phyloP scores from a whole-genome alignment of 2,329 filamentous ascomycete species.

The Monosporascus sp. region DNA sequence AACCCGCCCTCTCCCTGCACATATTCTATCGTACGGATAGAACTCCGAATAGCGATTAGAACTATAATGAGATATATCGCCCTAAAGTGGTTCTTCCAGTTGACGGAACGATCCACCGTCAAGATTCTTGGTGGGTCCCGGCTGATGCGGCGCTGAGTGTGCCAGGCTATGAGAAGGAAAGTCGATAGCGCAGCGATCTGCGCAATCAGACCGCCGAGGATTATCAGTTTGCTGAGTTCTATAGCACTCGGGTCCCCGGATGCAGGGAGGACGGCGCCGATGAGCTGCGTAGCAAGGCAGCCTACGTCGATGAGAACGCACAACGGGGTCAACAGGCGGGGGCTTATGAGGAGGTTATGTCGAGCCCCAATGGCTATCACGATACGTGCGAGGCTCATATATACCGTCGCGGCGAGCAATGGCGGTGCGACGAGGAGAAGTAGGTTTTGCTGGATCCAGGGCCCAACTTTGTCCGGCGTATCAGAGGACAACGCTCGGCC shows the following conservation, averaged over 20 bases:
- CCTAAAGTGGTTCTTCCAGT: background rate
- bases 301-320: background rate
- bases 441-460: background rate
- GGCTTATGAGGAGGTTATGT: background rate
- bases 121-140: background rate
- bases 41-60: background rate
- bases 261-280: background rate
- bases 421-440: background rate
- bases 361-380: background rate
- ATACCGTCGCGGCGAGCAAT: background rate
- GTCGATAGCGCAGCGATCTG: background rate
- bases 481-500: background rate
- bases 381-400: background rate
- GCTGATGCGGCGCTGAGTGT: background rate
- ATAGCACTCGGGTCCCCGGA: background rate
- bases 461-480: background rate
- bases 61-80: background rate
- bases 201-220: background rate
- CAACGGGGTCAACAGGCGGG: background rate
- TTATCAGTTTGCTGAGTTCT: background rate
- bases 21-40: background rate
- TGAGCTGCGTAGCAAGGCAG: background rate
- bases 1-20: background rate
- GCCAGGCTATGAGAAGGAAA: background rate
- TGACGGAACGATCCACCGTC: background rate